phyloP scores from a whole-genome alignment of 331 rosid genomes.

The Arachis monticola region DNA sequence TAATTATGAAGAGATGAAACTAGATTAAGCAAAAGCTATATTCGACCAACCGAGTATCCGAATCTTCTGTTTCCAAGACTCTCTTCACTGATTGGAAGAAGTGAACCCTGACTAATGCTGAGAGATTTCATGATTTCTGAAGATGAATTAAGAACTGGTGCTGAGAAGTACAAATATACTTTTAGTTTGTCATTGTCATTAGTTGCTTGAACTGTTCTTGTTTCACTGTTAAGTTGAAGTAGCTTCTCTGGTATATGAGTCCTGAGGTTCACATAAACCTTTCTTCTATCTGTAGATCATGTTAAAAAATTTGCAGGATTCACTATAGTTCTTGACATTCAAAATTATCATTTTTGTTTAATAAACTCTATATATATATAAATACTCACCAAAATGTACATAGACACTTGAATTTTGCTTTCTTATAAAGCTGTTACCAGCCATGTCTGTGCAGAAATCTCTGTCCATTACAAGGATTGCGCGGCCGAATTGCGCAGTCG shows the following conservation, averaged over 20 bases:
- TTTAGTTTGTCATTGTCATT: constrained; percentile 59
- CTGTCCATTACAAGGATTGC: constrained; percentile 82
- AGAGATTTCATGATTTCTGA: constrained; percentile 63
- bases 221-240: constrained; percentile 66
- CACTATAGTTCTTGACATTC: background rate
- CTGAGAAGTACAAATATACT: constrained; percentile 76
- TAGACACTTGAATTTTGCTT: constrained; percentile 63
- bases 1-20: constrained; percentile 19
- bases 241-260: constrained; percentile 70
- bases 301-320: constrained; percentile 3
- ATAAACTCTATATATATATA: background rate
- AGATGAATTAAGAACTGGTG: constrained; percentile 80
- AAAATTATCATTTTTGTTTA: too few species aligned
- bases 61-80: constrained; percentile 67
- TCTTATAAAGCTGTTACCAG: constrained; percentile 82
- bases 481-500: constrained; percentile 65
- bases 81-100: constrained; percentile 51
- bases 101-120: constrained; percentile 62
- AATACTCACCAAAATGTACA: constrained; percentile 79
- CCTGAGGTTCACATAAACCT: constrained; percentile 61
- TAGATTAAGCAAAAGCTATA: constrained; percentile 27
- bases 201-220: constrained; percentile 84
- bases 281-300: constrained; percentile 75
- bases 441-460: constrained; percentile 76
- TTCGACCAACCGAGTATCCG: constrained; percentile 75